Evolutionary conservation across 2,329 filamentous ascomycete species (phyloP), one percentile per base, ranked within the genome.

Genomic region (Didymellaceae sp.): DNA sequence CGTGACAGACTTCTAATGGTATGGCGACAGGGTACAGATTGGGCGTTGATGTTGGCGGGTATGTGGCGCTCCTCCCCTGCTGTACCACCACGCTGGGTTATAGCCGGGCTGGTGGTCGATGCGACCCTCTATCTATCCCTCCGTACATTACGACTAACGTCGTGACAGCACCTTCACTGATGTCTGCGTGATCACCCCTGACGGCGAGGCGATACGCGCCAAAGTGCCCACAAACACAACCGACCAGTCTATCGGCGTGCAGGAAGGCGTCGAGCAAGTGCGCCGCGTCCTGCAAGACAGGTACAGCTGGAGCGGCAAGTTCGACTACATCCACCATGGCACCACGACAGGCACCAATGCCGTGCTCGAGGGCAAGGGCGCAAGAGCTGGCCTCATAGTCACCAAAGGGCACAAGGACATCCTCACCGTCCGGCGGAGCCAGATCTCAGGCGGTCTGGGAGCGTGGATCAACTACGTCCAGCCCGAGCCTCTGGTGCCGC

Each of bases 361-460:
- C 4, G 75, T 80, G 16, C 68, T 80, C 2, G 78, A 81, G 56
- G 75, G 75, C 17, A 80, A 80, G 52, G 78, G 78, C 20, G 77
- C 75, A n/a, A 75, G 74, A 22, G 73, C 77, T 1, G 78, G 72
- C 1, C 66, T 80, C 1, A 66, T 81, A 22, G 76, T 80, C 9
- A 80, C 78, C 1, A 70, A 74, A 2, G 78, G 78, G 4, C 78
- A 80, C 63, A 80, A 79, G 54, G 78, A 80, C 56, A 74, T 80
- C 34, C 64, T 81, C 39, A 74, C 74, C 0, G 65, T 78, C 9
- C 67, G 78, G 7, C 68, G 78, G 20, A 79, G 76, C 16, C 78
- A 81, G 46, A 80, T 81, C n/a, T 78, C 78, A 0, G 79, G 79
- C 3, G 77, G 77, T 2, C 62, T 81, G 8, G 78, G 77, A 1